Base-by-base conservation (phyloP, 1,139 yeast species). In the Blastobotrys petasosporus region DNA sequence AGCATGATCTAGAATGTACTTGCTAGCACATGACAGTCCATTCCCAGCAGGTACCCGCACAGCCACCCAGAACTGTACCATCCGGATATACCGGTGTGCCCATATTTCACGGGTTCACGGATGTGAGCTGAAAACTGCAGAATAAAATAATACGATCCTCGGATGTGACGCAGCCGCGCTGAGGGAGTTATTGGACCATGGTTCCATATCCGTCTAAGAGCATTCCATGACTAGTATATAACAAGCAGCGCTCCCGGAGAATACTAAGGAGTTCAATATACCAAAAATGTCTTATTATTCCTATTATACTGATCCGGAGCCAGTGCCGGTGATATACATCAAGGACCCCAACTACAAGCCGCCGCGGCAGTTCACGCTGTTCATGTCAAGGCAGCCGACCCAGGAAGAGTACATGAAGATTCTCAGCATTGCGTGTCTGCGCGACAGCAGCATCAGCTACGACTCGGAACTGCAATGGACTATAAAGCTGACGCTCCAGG, bases 371-470 rank as follows among this genome's bases (percentile, higher is more conserved):
- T 29, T 30, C 23, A 11, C 30, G 17, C 12, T 42, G 15, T 37
- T 36, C 28, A 36, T 42, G 20, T 11, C 15, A 30, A 12, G 31
- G 11, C n/a, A 20, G 9, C 44, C 39, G 6, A 15, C 33, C 4
- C 35, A 29, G 2, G 45, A 36, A 12, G 45, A 42, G 13, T 11
- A 42, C 16, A 32, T 11, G 13, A 25, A 25, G 20, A 42, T 42
- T 20, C 23, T 42, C 23, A 8, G 37, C 1, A 37, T 42, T 17
- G 16, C 41, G 1, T 42, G 45, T 36, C 13, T 42, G 11, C 28
- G 45, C n/a, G 23, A 42, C 7, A 33, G 37, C 12, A 20, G 32
- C 11, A 42, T 42, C n/a, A 13, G 20, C 11, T 42, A 42, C 36
- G 32, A 36, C n/a, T n/a, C 32, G 5, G 32, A 30, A 3, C 10